These are phyloP conservation scores for Penicillium cinerascens DNA, from an alignment of 495 filamentous ascomycete genomes.

Conservation along the genomic window DNA sequence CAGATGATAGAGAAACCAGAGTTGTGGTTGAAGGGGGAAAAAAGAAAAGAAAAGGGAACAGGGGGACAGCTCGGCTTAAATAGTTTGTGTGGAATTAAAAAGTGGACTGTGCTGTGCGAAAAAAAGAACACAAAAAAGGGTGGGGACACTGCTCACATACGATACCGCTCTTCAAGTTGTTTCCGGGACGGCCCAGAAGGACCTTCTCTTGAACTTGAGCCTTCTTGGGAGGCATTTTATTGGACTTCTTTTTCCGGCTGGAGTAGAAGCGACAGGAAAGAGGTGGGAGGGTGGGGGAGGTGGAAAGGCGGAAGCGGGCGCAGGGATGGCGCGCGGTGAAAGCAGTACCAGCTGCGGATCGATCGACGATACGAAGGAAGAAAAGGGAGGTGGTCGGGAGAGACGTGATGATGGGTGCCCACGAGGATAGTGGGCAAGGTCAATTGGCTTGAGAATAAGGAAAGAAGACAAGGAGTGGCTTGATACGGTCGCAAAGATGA, in stretches of 20 bases:
- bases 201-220: constrained; percentile 53
- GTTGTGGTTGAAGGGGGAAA: constrained; percentile 13
- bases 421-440: constrained; percentile 25
- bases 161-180: constrained; percentile 99
- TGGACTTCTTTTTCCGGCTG: constrained; percentile 45
- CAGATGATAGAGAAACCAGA: background rate
- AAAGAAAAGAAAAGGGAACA: constrained; percentile 17
- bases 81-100: constrained; percentile 34
- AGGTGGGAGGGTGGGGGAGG: constrained; percentile 29
- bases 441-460: constrained; percentile 13
- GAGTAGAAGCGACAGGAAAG: constrained; percentile 41
- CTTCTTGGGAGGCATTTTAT: constrained; percentile 56
- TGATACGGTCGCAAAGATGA: background rate
- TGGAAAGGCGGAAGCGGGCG: constrained; percentile 30
- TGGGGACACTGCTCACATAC: constrained; percentile 65
- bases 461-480: constrained; percentile 7
- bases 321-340: constrained; percentile 29
- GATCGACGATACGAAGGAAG: constrained; percentile 34
- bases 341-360: constrained; percentile 52
- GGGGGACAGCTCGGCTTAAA: constrained; percentile 19
- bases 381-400: constrained; percentile 26
- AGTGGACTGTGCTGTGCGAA: constrained; percentile 36
- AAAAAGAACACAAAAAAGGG: constrained; percentile 31
- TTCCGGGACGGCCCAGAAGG: constrained; percentile 86
- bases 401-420: constrained; percentile 42